Percentiles rank a stretch among this genome's conserved stretches.
These are phyloP conservation scores for Scleroderma citrinum DNA, from an alignment of 768 basidiomycete genomes.

Conservation along the genomic window DNA sequence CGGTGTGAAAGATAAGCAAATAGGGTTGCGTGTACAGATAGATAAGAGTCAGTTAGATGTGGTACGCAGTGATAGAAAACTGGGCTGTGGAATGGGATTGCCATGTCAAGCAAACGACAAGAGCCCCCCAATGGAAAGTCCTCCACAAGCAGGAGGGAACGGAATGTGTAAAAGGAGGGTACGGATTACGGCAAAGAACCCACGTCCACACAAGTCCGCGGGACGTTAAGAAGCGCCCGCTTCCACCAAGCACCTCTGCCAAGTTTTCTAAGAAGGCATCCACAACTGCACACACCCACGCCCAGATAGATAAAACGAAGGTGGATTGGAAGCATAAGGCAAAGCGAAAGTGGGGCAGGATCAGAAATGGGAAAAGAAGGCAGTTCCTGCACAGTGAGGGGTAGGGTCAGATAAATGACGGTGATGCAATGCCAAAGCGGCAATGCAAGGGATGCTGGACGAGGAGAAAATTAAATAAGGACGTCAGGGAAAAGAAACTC, in stretches of 20 bases:
- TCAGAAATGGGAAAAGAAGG: not conserved
- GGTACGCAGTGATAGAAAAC: too few relatives aligned
- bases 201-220: not conserved
- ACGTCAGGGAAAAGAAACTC: not conserved
- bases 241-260: not conserved
- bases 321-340: not conserved
- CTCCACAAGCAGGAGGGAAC: slow-evolving; percentile 5
- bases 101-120: too few relatives aligned
- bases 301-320: not conserved
- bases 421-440: not conserved
- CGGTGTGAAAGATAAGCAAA: not conserved
- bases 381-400: not conserved
- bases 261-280: not conserved
- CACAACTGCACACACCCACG: not conserved
- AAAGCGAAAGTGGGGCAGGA: not conserved
- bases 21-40: not conserved
- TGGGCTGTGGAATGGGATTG: too few relatives aligned
- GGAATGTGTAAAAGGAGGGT: not conserved
- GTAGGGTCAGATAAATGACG: slow-evolving; percentile 3
- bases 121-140: too few relatives aligned
- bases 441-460: not conserved
- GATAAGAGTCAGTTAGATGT: not conserved
- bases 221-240: not conserved
- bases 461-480: not conserved
- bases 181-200: not conserved